Conservation (phyloP, 495 filamentous ascomycete genomes). For the Collariella sp. region DNA sequence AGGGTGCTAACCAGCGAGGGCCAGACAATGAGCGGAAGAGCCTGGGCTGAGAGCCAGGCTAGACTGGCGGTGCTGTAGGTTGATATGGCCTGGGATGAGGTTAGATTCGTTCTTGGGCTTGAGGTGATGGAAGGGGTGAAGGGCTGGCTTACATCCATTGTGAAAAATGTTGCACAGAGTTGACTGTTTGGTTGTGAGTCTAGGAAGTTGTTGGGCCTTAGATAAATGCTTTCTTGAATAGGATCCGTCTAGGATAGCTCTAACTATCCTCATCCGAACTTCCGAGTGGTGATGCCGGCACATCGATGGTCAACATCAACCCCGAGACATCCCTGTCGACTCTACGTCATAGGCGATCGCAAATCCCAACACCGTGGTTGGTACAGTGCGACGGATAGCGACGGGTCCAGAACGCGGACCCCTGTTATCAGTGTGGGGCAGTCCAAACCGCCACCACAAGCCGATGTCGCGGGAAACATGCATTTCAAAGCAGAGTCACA, state of each 20-base stretch:
- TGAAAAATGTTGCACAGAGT: no score
- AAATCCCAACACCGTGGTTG: conserved; percentile 6
- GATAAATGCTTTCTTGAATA: neutral
- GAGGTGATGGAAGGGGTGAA: neutral
- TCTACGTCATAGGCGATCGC: conserved; percentile 12
- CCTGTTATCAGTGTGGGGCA: conserved; percentile 5
- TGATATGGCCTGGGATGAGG: conserved; percentile 50
- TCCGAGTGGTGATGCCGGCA: neutral
- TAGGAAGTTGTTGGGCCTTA: neutral
- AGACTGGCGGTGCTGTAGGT: conserved; percentile 57
- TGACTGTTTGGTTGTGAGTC: neutral
- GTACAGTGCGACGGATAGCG: conserved; percentile 2
- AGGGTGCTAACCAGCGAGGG: conserved; percentile 55
- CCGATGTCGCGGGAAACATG: conserved; percentile 29
- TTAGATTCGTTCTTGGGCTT: neutral
- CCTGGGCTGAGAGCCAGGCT: conserved; percentile 60
- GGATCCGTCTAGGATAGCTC: neutral
- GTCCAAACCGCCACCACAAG: conserved; percentile 13
- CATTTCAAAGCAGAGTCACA: conserved; percentile 35
- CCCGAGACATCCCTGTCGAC: neutral
- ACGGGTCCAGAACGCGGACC: conserved; percentile 6
- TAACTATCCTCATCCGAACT: no score
- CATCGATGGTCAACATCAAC: neutral
- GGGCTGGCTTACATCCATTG: conserved; percentile 8
- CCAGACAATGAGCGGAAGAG: conserved; percentile 51